A percentile compares a stretch with the other conserved stretches of the same genome.
These are phyloP conservation scores for Alnus rubra DNA, from an alignment of 306 rosid genomes.

Conservation along the genomic window DNA sequence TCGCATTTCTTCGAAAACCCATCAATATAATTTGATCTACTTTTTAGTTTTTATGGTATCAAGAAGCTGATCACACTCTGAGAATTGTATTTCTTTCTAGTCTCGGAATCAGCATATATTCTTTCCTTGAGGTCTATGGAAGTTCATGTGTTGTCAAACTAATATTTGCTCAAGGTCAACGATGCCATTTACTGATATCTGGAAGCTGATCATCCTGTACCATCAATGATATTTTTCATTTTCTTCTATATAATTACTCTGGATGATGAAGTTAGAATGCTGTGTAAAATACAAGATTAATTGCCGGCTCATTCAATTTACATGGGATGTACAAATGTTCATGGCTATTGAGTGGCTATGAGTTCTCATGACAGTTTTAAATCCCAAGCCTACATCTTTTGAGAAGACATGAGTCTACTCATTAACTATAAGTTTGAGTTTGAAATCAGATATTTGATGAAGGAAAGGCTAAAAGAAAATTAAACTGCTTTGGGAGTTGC, in stretches of 20 bases:
- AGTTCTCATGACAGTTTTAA: background rate
- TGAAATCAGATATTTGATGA: background rate
- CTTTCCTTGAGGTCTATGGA: background rate
- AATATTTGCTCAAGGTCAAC: too few relatives aligned
- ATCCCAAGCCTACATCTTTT: background rate
- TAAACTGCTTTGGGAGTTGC: background rate
- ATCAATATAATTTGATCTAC: background rate
- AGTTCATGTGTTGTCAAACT: background rate
- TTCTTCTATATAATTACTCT: background rate
- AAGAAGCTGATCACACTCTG: too few relatives aligned
- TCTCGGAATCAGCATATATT: background rate
- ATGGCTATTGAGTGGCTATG: background rate
- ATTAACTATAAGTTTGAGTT: background rate
- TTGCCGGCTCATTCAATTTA: background rate
- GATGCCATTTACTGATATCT: too few relatives aligned
- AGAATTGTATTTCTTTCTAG: background rate
- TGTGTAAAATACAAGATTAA: background rate
- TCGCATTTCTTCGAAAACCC: background rate
- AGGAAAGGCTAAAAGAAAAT: background rate
- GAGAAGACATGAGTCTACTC: background rate
- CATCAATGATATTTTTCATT: background rate
- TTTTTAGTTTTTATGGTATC: background rate
- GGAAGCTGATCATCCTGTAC: background rate
- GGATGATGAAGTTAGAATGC: background rate
- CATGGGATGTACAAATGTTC: background rate